Conservation (phyloP, 495 filamentous ascomycete genomes). For the Podospora sp. region DNA sequence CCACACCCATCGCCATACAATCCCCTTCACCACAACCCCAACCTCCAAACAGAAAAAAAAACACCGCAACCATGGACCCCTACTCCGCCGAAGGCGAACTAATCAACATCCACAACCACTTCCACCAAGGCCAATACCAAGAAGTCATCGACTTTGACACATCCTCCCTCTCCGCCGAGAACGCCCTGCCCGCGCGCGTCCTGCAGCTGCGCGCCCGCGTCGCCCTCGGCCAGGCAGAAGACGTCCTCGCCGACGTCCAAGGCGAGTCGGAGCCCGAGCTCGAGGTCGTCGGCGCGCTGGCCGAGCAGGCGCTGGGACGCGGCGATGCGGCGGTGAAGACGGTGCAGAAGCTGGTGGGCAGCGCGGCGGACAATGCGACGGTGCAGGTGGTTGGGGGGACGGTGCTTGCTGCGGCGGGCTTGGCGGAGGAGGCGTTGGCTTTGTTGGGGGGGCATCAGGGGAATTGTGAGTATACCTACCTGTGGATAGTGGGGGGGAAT, state of each 20-base stretch:
- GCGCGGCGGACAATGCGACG: slow-evolving; percentile 69
- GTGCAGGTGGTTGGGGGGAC: slow-evolving; percentile 82
- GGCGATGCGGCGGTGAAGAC: slow-evolving; percentile 60
- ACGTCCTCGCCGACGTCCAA: slow-evolving; percentile 68
- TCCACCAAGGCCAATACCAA: slow-evolving; percentile 89
- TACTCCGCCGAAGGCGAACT: slow-evolving; percentile 96
- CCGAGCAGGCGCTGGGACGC: slow-evolving; percentile 65
- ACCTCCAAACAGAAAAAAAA: neutral
- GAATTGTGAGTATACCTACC: slow-evolving; percentile 61
- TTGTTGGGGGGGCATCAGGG: slow-evolving; percentile 82
- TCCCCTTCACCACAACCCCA: neutral
- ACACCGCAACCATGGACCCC: slow-evolving; percentile 62
- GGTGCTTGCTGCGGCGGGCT: slow-evolving; percentile 73
- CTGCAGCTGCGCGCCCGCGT: slow-evolving; percentile 80
- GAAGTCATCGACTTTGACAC: slow-evolving; percentile 80
- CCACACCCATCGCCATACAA: neutral
- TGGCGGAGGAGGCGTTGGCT: slow-evolving; percentile 79
- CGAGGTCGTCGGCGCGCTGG: slow-evolving; percentile 74
- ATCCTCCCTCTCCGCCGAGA: slow-evolving; percentile 72
- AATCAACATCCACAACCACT: slow-evolving; percentile 92
- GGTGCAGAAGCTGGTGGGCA: slow-evolving; percentile 66
- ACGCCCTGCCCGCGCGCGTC: slow-evolving; percentile 75
- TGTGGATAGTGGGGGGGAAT: neutral
- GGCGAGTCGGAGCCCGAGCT: slow-evolving; percentile 72
- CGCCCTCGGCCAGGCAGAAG: slow-evolving; percentile 73